A percentile compares a stretch with the other conserved stretches of the same genome.
These are phyloP conservation scores for Amanita pseudoporphyria DNA, from an alignment of 768 basidiomycete species.

Conservation along the genomic window DNA sequence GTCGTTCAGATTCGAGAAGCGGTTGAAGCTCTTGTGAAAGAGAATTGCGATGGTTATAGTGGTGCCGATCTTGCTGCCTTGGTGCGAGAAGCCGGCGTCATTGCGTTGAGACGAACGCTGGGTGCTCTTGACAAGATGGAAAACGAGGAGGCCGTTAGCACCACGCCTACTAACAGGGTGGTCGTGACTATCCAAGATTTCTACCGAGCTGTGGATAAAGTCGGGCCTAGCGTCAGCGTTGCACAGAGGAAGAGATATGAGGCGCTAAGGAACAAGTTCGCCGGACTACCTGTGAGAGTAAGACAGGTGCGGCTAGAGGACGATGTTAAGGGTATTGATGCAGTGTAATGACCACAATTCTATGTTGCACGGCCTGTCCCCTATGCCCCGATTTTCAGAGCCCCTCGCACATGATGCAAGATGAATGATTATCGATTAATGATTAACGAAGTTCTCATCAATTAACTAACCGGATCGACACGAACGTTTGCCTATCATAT, in stretches of 20 bases:
- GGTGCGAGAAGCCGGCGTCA: conserved; percentile 83
- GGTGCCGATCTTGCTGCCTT: conserved; percentile 87
- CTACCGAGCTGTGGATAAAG: conserved; percentile 60
- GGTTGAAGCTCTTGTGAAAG: conserved; percentile 40
- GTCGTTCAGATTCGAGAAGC: conserved; percentile 10
- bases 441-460: too few species aligned
- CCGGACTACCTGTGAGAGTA: conserved; percentile 59
- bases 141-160: conserved; percentile 14
- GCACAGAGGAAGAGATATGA: conserved; percentile 81
- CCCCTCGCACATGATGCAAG: too few species aligned
- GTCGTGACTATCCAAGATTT: conserved; percentile 64
- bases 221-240: conserved; percentile 76
- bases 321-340: background rate
- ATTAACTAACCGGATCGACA: too few species aligned
- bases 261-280: conserved; percentile 69
- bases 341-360: background rate
- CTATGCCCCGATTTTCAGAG: too few species aligned
- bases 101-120: conserved; percentile 61
- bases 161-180: conserved; percentile 20
- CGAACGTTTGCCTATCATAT: too few species aligned
- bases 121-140: conserved; percentile 62
- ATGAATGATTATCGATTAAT: too few species aligned
- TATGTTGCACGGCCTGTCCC: background rate
- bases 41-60: conserved; percentile 77
- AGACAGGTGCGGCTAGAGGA: conserved; percentile 16